Conservation (phyloP, 495 filamentous ascomycete species). For the Neurospora sp. region DNA sequence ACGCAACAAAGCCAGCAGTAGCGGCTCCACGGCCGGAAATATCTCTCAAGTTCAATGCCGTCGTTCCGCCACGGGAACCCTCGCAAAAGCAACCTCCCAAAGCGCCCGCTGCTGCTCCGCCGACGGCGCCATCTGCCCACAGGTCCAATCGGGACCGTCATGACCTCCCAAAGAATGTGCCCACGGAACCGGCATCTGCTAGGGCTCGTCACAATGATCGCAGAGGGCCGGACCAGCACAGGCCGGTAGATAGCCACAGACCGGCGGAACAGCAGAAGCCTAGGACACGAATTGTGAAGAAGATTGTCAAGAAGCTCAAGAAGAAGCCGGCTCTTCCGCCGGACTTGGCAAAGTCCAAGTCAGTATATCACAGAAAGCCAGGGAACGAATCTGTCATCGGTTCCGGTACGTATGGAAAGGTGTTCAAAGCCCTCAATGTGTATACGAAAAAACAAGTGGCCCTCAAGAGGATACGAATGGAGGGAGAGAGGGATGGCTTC, state of each 20-base stretch:
- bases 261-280: slow-evolving; percentile 28
- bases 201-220: slow-evolving; percentile 35
- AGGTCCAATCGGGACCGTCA: slow-evolving; percentile 27
- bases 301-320: slow-evolving; percentile 60
- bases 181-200: slow-evolving; percentile 44
- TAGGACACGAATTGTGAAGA: slow-evolving; percentile 51
- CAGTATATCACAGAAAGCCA: slow-evolving; percentile 83
- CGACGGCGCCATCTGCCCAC: slow-evolving; percentile 15
- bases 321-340: slow-evolving; percentile 56
- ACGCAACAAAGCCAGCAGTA: slow-evolving; percentile 46
- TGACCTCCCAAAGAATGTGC: slow-evolving; percentile 34
- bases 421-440: slow-evolving; percentile 95
- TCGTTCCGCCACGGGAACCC: slow-evolving; percentile 28
- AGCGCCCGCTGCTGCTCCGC: slow-evolving; percentile 20
- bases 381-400: slow-evolving; percentile 92
- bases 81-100: slow-evolving; percentile 16
- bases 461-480: slow-evolving; percentile 81
- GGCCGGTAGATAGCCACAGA: slow-evolving; percentile 14
- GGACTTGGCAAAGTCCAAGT: slow-evolving; percentile 67
- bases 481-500: slow-evolving; percentile 93
- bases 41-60: slow-evolving; percentile 59
- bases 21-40: slow-evolving; percentile 60
- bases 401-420: slow-evolving; percentile 91
- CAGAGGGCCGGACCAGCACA: slow-evolving; percentile 30
- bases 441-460: slow-evolving; percentile 87